These are phyloP conservation scores for Litsea cubeba DNA, from an alignment of 164 flowering plant species.

Conservation along the genomic window DNA sequence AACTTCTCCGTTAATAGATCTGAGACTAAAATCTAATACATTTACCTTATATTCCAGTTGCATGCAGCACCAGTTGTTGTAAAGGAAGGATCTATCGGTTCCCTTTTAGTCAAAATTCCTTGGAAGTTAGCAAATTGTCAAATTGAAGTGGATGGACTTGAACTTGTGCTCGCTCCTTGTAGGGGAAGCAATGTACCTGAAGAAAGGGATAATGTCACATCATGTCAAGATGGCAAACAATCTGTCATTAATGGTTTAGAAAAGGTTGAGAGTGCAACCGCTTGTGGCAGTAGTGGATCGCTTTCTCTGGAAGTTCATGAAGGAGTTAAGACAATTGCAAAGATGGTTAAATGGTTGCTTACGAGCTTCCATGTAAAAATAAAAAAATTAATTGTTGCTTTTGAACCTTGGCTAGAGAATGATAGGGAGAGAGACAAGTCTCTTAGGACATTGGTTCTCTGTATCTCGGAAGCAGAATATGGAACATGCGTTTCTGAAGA, in stretches of 20 bases:
- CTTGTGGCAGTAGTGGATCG: constrained; percentile 21
- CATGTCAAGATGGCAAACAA: constrained; percentile 22
- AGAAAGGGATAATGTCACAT: constrained; percentile 21
- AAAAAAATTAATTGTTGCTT: constrained; percentile 70
- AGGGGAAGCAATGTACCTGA: constrained; percentile 9
- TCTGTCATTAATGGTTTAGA: constrained; percentile 16
- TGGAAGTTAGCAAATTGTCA: constrained; percentile 70
- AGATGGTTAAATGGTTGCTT: constrained; percentile 82
- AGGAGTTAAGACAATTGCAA: constrained; percentile 90
- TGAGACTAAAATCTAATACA: not conserved
- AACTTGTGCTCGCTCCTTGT: constrained; percentile 61
- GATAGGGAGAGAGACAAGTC: constrained; percentile 26
- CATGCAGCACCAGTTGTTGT: constrained; percentile 48
- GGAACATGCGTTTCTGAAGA: constrained; percentile 74
- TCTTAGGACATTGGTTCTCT: constrained; percentile 49
- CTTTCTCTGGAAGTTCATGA: constrained; percentile 64
- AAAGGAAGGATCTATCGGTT: constrained; percentile 87
- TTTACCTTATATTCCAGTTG: constrained; percentile 39
- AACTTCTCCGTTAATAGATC: not conserved
- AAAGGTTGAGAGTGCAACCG: constrained; percentile 30
- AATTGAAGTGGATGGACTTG: constrained; percentile 85
- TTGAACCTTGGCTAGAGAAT: constrained; percentile 51
- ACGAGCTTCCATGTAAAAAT: constrained; percentile 74
- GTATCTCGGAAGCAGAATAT: constrained; percentile 62
- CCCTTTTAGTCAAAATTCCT: constrained; percentile 60